Evolutionary conservation across 352 stramenopile genomes (phyloP), one percentile per base, ranked within the genome.

Genomic region (Elongisporangium prolatum): DNA sequence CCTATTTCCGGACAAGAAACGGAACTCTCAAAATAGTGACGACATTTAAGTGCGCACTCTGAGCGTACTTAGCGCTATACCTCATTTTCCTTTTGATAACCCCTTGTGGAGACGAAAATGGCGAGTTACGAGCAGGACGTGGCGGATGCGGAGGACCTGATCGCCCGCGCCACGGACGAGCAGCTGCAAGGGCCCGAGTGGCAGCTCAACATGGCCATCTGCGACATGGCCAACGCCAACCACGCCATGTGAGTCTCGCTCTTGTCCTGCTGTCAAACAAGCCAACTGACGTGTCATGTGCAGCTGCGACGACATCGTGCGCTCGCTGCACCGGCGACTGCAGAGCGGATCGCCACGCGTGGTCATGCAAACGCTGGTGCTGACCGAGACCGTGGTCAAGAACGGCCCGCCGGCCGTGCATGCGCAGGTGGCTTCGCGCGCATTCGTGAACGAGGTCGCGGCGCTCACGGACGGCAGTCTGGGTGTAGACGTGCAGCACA

Each of bases 371-470:
- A 64, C 86, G 60, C 65, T 95, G 10, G 61, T 91, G 50, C 58
- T 92, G 37, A 78, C 72, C 0, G 86, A 93, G 54, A 88, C 82
- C 16, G 37, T 91, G 25, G 80, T 95, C 48, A 93, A 92, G 65
- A 95, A 95, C 59, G 83, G 83, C 7, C 74, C 81, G n/a, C 49
- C 58, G 20, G 59, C 66, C 3, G 64, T 93, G 14, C 79, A 92
- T 57, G 54, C 65, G 28, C 76, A 79, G 58, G 63, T 93, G n/a
- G 81, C 59, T 3, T 75, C 71, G 20, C 72, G 80, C 28, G n/a
- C 61, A 13, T 95, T 93, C 59, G 63, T 95, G 40, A 72, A 79
- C 28, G 76, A 89, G 40, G 64, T 95, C 21, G 80, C 79, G 4
- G 78, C 72, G 34, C 68, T 95, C 6, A 80, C 74, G 7, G 82